These are phyloP conservation scores for Aspergillus sp. DNA, from an alignment of 2,329 filamentous ascomycete species.

Conservation along the genomic window DNA sequence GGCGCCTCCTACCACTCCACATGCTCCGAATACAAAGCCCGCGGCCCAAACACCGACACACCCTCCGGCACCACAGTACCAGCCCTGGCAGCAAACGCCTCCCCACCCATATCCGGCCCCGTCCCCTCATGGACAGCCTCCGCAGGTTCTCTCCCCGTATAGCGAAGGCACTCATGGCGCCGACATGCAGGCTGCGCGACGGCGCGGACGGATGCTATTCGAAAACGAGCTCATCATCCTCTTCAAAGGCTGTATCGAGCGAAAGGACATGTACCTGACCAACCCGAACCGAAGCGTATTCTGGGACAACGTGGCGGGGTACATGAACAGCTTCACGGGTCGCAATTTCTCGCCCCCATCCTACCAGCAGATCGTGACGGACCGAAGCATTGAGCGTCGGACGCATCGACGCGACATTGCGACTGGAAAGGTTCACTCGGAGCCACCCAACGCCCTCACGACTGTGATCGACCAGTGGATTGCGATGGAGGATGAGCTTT, in stretches of 20 bases:
- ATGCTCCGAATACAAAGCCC: neutral
- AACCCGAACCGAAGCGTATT: neutral
- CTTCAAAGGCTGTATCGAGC: neutral
- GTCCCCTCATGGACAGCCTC: neutral
- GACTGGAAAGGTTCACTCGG: neutral
- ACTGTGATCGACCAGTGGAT: neutral
- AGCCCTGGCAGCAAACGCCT: neutral
- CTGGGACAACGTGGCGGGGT: neutral
- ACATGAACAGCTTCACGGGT: neutral
- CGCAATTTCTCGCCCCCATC: neutral
- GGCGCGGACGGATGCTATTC: neutral
- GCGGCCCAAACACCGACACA: neutral
- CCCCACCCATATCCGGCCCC: neutral
- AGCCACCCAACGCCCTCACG: neutral
- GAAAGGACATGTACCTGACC: neutral
- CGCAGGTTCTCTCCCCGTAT: neutral
- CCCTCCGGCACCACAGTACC: neutral
- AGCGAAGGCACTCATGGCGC: neutral
- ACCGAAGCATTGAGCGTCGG: neutral
- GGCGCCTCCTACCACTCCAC: neutral
- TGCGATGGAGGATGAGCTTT: neutral
- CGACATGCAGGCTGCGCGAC: neutral
- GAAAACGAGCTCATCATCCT: neutral
- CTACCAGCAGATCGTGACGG: neutral
- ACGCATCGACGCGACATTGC: neutral